phyloP scores from a whole-genome alignment of 2,329 filamentous ascomycete genomes.

The Proliferodiscus dingleyae region DNA sequence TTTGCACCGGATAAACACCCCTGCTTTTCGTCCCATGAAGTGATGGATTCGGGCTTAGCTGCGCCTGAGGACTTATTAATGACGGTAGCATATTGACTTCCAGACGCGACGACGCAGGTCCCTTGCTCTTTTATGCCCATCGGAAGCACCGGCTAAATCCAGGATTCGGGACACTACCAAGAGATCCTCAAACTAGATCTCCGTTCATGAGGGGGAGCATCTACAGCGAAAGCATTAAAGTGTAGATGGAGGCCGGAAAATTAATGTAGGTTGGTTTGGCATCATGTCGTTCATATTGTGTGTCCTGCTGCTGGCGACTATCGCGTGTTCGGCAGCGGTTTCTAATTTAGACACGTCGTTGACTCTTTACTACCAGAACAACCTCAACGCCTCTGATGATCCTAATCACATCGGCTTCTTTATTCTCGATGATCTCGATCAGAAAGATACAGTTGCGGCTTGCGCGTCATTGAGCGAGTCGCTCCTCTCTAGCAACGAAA shows the following conservation, averaged over 20 bases:
- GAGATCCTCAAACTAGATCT: not conserved
- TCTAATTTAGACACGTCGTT: slow-evolving; percentile 40
- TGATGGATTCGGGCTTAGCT: not conserved
- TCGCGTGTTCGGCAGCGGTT: not conserved
- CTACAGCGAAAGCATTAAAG: not conserved
- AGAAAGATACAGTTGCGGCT: slow-evolving; percentile 36
- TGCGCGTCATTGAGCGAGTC: slow-evolving; percentile 44
- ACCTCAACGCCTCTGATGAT: slow-evolving; percentile 48
- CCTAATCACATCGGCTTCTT: slow-evolving; percentile 47
- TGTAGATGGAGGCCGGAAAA: not conserved
- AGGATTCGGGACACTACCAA: not conserved
- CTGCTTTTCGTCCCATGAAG: not conserved
- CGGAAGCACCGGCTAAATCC: not conserved
- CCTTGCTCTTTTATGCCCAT: not conserved
- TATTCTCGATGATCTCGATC: slow-evolving; percentile 40
- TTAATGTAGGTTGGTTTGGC: not conserved
- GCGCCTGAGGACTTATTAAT: not conserved
- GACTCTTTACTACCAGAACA: slow-evolving; percentile 50
- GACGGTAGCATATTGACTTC: not conserved
- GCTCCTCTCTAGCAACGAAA: slow-evolving; percentile 37
- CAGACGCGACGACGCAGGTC: not conserved
- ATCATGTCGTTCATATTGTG: not conserved
- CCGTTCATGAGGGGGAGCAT: not conserved
- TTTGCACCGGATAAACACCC: not conserved
- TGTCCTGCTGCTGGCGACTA: not conserved